A percentile compares a stretch with the other conserved stretches of the same genome.
Evolutionary conservation across 305 asterid species (phyloP).

Genomic region (Solanum hybrid): DNA sequence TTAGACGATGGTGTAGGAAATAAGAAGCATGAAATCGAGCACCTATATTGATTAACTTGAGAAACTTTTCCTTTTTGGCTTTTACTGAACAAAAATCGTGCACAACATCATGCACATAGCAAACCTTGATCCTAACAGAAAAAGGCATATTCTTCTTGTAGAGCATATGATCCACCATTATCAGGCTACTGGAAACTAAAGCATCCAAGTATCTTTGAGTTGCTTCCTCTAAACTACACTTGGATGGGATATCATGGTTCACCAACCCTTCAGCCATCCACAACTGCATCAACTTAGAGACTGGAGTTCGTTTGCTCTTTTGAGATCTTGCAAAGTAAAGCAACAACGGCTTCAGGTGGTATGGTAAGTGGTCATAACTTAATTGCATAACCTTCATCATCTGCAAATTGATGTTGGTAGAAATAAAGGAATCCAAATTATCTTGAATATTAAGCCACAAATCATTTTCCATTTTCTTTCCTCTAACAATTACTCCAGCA

Average conservation of each 20-base stretch:
- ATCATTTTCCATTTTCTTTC: not conserved
- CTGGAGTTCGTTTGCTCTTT: not conserved
- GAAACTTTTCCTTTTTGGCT: too few species aligned
- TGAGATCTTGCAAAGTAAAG: not conserved
- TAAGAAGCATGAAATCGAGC: too few species aligned
- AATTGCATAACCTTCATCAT: not conserved
- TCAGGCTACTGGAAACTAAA: not conserved
- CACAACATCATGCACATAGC: slow-evolving; percentile 7
- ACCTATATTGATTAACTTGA: too few species aligned
- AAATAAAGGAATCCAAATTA: not conserved
- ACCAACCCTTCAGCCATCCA: too few species aligned
- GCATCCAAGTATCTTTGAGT: too few species aligned
- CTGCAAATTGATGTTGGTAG: not conserved
- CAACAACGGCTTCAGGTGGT: not conserved
- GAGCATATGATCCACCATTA: not conserved
- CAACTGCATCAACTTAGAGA: not conserved
- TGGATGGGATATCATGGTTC: too few species aligned
- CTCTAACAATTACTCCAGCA: slow-evolving; percentile 5
- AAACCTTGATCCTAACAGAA: not conserved
- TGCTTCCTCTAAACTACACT: too few species aligned
- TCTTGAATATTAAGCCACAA: not conserved
- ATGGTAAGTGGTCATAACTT: slow-evolving; percentile 4
- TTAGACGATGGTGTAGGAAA: too few species aligned
- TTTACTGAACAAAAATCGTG: not conserved
- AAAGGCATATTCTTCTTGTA: too few species aligned